Base-by-base conservation (phyloP, 225 moss, liverwort and hornwort species). In the Physcomitrium patens region DNA sequence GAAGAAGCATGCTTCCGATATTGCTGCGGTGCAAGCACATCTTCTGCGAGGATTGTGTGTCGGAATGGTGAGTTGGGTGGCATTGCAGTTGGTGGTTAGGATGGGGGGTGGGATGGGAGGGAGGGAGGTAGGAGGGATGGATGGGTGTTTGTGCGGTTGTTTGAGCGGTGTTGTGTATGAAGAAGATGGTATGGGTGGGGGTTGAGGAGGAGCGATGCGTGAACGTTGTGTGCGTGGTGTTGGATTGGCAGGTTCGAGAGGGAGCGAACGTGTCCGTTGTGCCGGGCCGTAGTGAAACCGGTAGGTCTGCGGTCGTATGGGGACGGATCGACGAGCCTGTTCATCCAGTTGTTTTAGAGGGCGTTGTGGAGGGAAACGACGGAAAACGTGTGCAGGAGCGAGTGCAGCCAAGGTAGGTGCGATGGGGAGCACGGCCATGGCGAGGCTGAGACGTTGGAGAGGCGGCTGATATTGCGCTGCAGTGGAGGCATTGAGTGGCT, bases 1-100 rank as follows among this genome's bases (percentile, higher is more conserved):
- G 67, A 95, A 95, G 80, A 95, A 93, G 95, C 95, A 96, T 47
- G 91, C 95, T 28, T n/a, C 93, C 95, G 10, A 96, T 96, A 75
- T 90, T 85, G 48, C 90, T 96, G 62, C 91, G 95, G 68, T 96
- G 95, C 76, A 96, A 96, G 68, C 95, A 96, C 76, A 91, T 96
- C 12, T 96, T 96, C 68, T 96, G 95, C 74, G 95, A 96, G 86
- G 95, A 96, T 69, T 96, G 95, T 82, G 95, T 95, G 63, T 88
- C 81, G 11, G 94, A 95, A 76, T 95, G 94, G 94, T 95, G 72
- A 87, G 82, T 71, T 56, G 17, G 12, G 72, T 44, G 51, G 19
- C 51, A 31, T 68, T 68, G 9, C 24, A 2, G 58, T 58, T n/a
- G 26, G n/a, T n/a, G n/a, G 63, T 31, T 24, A 44, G 15, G 8